phyloP scores from a whole-genome alignment of 2,329 filamentous ascomycete genomes.

The Arthrobotrys musiformis region DNA sequence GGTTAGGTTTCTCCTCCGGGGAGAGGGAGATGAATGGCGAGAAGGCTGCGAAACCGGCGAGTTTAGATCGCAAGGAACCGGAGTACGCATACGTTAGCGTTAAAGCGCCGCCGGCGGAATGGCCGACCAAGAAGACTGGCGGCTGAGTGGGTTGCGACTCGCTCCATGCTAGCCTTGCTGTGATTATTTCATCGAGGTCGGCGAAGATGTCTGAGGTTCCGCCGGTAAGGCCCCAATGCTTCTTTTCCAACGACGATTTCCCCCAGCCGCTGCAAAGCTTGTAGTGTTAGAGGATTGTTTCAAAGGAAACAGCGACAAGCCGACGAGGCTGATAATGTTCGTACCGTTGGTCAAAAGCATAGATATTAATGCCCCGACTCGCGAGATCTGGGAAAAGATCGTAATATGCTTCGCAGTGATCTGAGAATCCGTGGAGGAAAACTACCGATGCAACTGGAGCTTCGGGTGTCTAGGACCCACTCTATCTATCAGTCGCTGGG shows the following conservation, averaged over 20 bases:
- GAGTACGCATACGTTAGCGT: conserved; percentile 70
- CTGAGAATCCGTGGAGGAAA: conserved; percentile 89
- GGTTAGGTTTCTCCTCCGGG: conserved; percentile 69
- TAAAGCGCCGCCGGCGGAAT: conserved; percentile 90
- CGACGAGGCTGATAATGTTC: neutral
- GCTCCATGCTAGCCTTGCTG: conserved; percentile 67
- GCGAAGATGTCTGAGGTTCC: conserved; percentile 76
- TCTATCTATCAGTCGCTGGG: conserved; percentile 22
- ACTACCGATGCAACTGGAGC: conserved; percentile 76
- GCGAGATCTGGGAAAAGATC: conserved; percentile 78
- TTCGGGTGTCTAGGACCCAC: conserved; percentile 66
- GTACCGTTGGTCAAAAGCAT: conserved; percentile 79
- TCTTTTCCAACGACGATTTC: conserved; percentile 71
- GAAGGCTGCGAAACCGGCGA: conserved; percentile 61
- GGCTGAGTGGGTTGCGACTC: conserved; percentile 61
- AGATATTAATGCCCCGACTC: conserved; percentile 76
- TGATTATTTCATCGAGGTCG: conserved; percentile 82
- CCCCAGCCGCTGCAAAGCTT: conserved; percentile 77
- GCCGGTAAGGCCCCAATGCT: conserved; percentile 73
- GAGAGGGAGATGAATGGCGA: conserved; percentile 82
- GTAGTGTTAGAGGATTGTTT: conserved; percentile 6
- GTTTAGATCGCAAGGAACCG: conserved; percentile 62
- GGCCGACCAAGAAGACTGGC: conserved; percentile 86
- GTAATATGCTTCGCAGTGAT: conserved; percentile 81
- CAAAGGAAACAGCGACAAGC: neutral